Evolutionary conservation across 2,329 filamentous ascomycete species (phyloP), one percentile per base, ranked within the genome.

Genomic region (Verticillium albo-atrum): DNA sequence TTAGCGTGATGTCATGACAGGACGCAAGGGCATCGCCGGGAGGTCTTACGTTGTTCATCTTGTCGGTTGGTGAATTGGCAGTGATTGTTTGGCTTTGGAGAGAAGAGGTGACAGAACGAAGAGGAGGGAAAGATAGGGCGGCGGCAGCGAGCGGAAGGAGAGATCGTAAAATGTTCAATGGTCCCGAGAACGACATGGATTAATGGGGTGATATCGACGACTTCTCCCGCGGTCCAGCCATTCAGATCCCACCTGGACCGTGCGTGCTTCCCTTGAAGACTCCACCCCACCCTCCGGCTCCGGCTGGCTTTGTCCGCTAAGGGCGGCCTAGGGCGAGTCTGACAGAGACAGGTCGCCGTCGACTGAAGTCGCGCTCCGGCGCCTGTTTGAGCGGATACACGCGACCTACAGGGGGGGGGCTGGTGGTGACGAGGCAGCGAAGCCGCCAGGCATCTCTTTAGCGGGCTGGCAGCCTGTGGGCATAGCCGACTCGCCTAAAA

Each of bases 21-120:
- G 17, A 26, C 37, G 52, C 17, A 27, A 53, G 23, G 51, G 20
- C 57, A 35, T 15, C 17, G 28, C 20, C 20, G 17, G 51, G 57
- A 47, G n/a, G 50, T 71, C 80, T 72, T 73, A 84, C 82, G 56
- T 81, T 85, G 68, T 85, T 85, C 82, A 85, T 85, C 32, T 66
- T 75, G 65, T 63, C 52, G 66, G 30, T 17, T 28, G 55, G 15
- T 60, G 59, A 50, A 32, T 47, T 23, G 37, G 42, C 28, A 26
- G 26, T 26, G n/a, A 23, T 50, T 50, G 20, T 50, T 12, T 50
- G 20, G n/a, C 9, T 23, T 23, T 50, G 42, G 27, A 58, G 35
- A 17, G 20, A 17, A 25, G 53, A 12, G 25, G 37, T n/a, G 28
- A 54, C 28, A 35, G n/a, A 32, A 23, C 54, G 55, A 32, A 20